These are phyloP conservation scores for Phytophthora citrophthora DNA, from an alignment of 352 stramenopile genomes.

Conservation along the genomic window DNA sequence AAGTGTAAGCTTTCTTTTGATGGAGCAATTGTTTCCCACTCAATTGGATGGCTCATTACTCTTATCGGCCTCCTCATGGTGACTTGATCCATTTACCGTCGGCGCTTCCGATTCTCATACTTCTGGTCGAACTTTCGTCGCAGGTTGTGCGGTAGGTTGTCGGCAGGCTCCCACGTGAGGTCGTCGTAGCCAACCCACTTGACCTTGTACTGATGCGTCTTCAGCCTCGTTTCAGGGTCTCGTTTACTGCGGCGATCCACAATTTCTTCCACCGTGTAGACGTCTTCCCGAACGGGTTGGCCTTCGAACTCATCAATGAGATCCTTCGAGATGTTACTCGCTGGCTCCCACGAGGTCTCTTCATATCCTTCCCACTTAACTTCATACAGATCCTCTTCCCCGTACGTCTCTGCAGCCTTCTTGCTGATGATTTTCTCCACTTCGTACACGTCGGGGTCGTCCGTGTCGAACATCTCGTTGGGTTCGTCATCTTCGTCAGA, in stretches of 20 bases:
- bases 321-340: slow-evolving; percentile 79
- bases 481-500: slow-evolving; percentile 79
- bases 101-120: slow-evolving; percentile 60
- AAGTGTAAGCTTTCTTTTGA: not conserved
- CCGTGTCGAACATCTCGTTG: slow-evolving; percentile 79
- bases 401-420: slow-evolving; percentile 47
- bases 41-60: not conserved
- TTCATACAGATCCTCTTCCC: slow-evolving; percentile 71
- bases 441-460: slow-evolving; percentile 85
- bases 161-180: slow-evolving; percentile 75
- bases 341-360: slow-evolving; percentile 80
- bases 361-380: slow-evolving; percentile 88
- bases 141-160: slow-evolving; percentile 82
- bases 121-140: slow-evolving; percentile 83
- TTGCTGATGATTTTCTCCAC: slow-evolving; percentile 79
- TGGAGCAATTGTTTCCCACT: not conserved
- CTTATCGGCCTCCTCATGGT: not conserved
- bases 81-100: not conserved
- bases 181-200: slow-evolving; percentile 89
- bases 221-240: slow-evolving; percentile 69
- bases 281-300: slow-evolving; percentile 72
- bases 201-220: slow-evolving; percentile 83
- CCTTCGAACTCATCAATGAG: slow-evolving; percentile 83
- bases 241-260: slow-evolving; percentile 68
- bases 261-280: slow-evolving; percentile 82